These are phyloP conservation scores for Phialophora verrucosa DNA, from an alignment of 2,329 filamentous ascomycete genomes.

Conservation along the genomic window DNA sequence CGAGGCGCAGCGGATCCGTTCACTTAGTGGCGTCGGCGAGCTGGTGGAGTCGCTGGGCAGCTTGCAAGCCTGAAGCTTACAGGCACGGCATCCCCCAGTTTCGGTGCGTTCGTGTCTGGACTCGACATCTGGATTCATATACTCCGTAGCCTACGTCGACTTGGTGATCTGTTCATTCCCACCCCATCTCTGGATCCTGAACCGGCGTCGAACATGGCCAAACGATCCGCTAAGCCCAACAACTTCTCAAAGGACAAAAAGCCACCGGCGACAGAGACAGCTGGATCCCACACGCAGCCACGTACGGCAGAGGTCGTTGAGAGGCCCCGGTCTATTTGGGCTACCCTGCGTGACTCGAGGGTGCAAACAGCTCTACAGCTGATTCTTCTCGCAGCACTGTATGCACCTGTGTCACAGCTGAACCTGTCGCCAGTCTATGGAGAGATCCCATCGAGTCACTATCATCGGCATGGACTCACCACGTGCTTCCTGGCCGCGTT, in stretches of 20 bases:
- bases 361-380: conserved; percentile 43
- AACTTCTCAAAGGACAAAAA: conserved; percentile 4
- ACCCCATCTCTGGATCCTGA: background rate
- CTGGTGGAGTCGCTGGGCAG: background rate
- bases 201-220: conserved; percentile 16
- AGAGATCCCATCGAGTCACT: conserved; percentile 74
- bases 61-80: background rate
- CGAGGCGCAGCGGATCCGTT: background rate
- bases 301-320: background rate
- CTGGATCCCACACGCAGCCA: background rate
- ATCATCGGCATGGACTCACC: conserved; percentile 71
- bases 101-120: background rate
- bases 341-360: conserved; percentile 19
- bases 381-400: conserved; percentile 48
- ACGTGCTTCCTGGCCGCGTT: conserved; percentile 73
- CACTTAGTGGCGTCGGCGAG: background rate
- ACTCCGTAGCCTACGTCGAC: background rate
- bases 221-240: conserved; percentile 3
- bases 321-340: conserved; percentile 13
- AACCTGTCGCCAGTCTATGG: conserved; percentile 88
- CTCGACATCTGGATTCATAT: background rate
- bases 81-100: background rate
- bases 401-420: conserved; percentile 61
- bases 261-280: background rate
- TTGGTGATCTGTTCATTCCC: background rate